Percentiles rank a stretch among this genome's conserved stretches.
These are phyloP conservation scores for Leishmania tropica DNA, from an alignment of 208 protist species.

Conservation along the genomic window DNA sequence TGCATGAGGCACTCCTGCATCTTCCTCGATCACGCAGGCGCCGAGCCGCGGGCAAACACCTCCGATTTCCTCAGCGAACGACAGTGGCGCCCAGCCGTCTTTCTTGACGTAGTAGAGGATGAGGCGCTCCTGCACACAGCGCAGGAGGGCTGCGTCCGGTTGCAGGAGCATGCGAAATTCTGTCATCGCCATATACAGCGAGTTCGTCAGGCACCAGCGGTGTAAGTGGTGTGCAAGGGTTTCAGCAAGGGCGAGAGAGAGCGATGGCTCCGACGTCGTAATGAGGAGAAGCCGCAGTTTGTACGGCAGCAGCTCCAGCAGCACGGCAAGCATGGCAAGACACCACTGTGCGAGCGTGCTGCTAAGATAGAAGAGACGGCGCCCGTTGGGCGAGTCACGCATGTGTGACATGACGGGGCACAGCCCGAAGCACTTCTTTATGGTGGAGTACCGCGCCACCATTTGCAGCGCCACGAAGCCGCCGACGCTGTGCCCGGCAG, in stretches of 20 bases:
- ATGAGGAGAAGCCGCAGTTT: slow-evolving; percentile 25
- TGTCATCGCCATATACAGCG: slow-evolving; percentile 53
- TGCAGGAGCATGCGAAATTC: slow-evolving; percentile 61
- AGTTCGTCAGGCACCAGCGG: slow-evolving; percentile 37
- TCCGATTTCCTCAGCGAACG: slow-evolving; percentile 47
- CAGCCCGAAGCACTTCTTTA: slow-evolving; percentile 71
- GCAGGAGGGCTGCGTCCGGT: slow-evolving; percentile 52
- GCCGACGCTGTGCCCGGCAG: slow-evolving; percentile 86
- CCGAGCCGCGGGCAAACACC: slow-evolving; percentile 35
- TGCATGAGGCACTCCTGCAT: slow-evolving; percentile 51
- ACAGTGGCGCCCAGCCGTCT: slow-evolving; percentile 66
- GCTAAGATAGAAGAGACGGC: slow-evolving; percentile 33
- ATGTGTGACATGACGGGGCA: slow-evolving; percentile 69
- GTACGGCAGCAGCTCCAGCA: slow-evolving; percentile 38
- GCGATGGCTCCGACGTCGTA: slow-evolving; percentile 17
- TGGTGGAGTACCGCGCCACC: slow-evolving; percentile 37
- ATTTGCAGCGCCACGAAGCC: slow-evolving; percentile 72
- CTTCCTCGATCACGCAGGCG: slow-evolving; percentile 53
- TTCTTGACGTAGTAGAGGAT: slow-evolving; percentile 69
- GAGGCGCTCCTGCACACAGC: slow-evolving; percentile 48
- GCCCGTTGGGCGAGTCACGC: slow-evolving; percentile 61
- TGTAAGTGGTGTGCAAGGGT: slow-evolving; percentile 36
- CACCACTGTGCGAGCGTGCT: slow-evolving; percentile 40
- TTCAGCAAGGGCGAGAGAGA: slow-evolving; percentile 21
- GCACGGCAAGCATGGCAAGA: slow-evolving; percentile 27